These are phyloP conservation scores for Phytomonas francai DNA, from an alignment of 208 protist species.

Conservation along the genomic window DNA sequence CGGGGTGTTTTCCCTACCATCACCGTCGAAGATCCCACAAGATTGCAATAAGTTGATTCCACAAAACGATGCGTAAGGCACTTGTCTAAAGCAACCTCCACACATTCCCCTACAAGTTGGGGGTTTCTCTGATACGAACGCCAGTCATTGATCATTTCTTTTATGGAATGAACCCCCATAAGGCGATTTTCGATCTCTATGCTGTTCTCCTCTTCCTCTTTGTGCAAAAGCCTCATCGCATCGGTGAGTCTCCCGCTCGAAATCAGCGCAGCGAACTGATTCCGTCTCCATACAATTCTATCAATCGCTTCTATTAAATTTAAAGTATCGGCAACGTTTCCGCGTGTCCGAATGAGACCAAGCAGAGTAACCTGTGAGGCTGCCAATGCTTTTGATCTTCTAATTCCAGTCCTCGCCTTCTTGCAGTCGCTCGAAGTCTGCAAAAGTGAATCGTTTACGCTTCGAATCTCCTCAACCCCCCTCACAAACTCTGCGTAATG, in stretches of 20 bases:
- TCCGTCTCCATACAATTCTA: slow-evolving; percentile 39
- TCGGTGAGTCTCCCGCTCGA: slow-evolving; percentile 57
- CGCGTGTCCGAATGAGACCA: slow-evolving; percentile 36
- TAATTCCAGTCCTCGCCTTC: slow-evolving; percentile 54
- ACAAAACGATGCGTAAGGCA: slow-evolving; percentile 73
- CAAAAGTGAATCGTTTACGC: slow-evolving; percentile 67
- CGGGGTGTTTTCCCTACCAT: slow-evolving; percentile 22
- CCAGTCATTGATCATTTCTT: slow-evolving; percentile 56
- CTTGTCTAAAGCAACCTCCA: slow-evolving; percentile 41
- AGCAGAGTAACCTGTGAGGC: slow-evolving; percentile 50
- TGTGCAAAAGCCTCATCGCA: slow-evolving; percentile 40
- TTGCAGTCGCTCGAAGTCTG: slow-evolving; percentile 82
- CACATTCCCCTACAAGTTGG: slow-evolving; percentile 24
- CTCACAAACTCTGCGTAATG: slow-evolving; percentile 66
- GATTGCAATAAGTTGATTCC: slow-evolving; percentile 56
- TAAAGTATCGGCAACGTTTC: slow-evolving; percentile 40
- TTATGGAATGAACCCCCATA: slow-evolving; percentile 45
- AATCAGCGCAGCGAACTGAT: slow-evolving; percentile 54
- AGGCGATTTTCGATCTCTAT: slow-evolving; percentile 50
- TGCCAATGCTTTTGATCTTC: slow-evolving; percentile 43
- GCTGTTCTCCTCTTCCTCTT: slow-evolving; percentile 17
- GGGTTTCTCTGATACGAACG: slow-evolving; percentile 13
- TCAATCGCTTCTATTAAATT: slow-evolving; percentile 58
- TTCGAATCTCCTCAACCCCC: slow-evolving; percentile 61
- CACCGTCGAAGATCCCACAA: slow-evolving; percentile 38